Conservation (phyloP, 1,284 basidiomycete species). For the Cryptococcus sp. region DNA sequence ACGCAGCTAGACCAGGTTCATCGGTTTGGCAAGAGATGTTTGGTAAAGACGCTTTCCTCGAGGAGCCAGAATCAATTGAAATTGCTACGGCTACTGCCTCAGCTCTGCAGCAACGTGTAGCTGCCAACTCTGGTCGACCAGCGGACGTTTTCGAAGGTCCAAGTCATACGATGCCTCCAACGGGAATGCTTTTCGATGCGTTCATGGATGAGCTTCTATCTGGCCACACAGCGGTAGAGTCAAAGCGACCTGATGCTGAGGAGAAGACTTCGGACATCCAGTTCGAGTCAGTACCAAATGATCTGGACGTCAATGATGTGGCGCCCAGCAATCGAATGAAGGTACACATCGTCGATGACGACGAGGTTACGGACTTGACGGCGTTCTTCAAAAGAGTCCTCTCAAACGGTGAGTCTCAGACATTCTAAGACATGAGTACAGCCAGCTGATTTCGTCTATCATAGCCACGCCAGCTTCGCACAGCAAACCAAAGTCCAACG, state of each 20-base stretch:
- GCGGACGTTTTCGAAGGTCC: conserved; percentile 67
- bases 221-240: conserved; percentile 1
- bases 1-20: conserved; percentile 11
- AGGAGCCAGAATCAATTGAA: conserved; percentile 21
- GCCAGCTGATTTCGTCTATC: background rate
- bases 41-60: conserved; percentile 51
- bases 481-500: conserved; percentile 3
- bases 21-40: conserved; percentile 56
- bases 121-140: conserved; percentile 26
- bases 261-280: background rate
- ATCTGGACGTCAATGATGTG: background rate
- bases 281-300: background rate
- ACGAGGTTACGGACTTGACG: conserved; percentile 32
- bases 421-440: background rate
- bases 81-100: conserved; percentile 19
- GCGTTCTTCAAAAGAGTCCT: conserved; percentile 30
- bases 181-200: conserved; percentile 71
- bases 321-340: background rate
- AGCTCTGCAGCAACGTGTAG: conserved; percentile 25
- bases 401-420: conserved; percentile 8
- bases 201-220: conserved; percentile 67
- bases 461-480: background rate
- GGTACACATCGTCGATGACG: conserved; percentile 15
- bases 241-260: background rate
- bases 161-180: conserved; percentile 75